phyloP scores from a whole-genome alignment of 2,329 filamentous ascomycete species.

The Aspergillus aculeatus region DNA sequence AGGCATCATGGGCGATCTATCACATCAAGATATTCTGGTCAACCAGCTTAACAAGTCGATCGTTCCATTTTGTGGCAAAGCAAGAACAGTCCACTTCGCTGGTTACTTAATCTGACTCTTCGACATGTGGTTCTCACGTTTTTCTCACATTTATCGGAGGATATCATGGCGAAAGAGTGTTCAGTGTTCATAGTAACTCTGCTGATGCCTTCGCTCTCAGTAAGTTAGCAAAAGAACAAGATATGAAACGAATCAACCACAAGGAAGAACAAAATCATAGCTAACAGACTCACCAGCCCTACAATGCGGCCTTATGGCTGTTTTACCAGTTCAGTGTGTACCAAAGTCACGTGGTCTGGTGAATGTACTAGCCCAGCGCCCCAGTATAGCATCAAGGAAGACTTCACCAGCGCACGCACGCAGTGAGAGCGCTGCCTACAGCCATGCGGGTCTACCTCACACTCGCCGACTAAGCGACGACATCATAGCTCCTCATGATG shows the following conservation, averaged over 20 bases:
- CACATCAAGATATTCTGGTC: too few relatives aligned
- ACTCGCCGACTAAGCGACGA: neutral
- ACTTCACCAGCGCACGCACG: neutral
- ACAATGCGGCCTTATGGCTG: neutral
- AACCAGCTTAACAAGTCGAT: too few relatives aligned
- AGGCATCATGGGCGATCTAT: too few relatives aligned
- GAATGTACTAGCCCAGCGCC: neutral
- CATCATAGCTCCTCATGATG: neutral
- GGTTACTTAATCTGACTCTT: too few relatives aligned
- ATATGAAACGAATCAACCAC: neutral
- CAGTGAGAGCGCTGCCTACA: neutral
- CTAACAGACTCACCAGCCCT: neutral
- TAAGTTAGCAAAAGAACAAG: neutral
- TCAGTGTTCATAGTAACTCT: too few relatives aligned
- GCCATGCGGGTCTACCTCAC: neutral
- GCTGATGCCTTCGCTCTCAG: neutral
- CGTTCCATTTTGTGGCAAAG: too few relatives aligned
- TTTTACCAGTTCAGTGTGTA: neutral
- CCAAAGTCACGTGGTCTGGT: neutral
- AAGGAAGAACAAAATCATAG: neutral
- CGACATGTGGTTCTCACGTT: too few relatives aligned
- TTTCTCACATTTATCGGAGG: too few relatives aligned
- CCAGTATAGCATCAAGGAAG: neutral
- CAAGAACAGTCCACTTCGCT: too few relatives aligned
- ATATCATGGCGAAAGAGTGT: too few relatives aligned